phyloP scores from a whole-genome alignment of 148 eudicot species.

The Chenopodium quinoa region DNA sequence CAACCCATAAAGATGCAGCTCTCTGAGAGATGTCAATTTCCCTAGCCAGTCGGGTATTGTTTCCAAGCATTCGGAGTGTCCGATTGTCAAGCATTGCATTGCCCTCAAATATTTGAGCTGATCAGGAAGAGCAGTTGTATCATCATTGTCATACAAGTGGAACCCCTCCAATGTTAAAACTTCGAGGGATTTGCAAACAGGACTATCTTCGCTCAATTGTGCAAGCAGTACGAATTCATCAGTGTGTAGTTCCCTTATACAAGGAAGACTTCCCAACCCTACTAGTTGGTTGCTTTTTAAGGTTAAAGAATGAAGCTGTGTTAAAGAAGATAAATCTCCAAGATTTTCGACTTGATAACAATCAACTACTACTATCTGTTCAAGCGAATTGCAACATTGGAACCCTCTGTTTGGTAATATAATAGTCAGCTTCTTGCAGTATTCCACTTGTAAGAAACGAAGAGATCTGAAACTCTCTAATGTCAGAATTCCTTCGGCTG shows the following conservation, averaged over 20 bases:
- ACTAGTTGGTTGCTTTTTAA: not conserved
- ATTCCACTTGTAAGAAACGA: not conserved
- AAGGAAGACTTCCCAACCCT: slow-evolving; percentile 4
- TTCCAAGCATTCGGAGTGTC: not conserved
- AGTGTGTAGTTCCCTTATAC: not conserved
- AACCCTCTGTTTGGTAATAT: slow-evolving; percentile 12
- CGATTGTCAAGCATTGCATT: not conserved
- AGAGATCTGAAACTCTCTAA: not conserved
- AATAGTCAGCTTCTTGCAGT: not conserved
- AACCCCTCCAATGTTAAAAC: not conserved
- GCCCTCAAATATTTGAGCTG: slow-evolving; percentile 2
- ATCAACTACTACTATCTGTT: not conserved
- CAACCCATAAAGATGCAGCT: not conserved
- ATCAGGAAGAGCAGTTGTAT: not conserved
- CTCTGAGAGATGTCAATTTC: not conserved
- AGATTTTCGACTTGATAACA: not conserved
- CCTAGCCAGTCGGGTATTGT: slow-evolving; percentile 10
- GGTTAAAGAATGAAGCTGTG: not conserved
- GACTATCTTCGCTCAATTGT: not conserved
- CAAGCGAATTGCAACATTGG: slow-evolving; percentile 9
- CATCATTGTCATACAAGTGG: not conserved
- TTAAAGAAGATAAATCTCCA: slow-evolving; percentile 8
- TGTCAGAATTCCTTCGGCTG: not conserved
- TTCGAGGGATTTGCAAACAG: not conserved
- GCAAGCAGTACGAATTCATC: not conserved